These are phyloP conservation scores for Populus simonii DNA, from an alignment of 345 rosid species.

Conservation along the genomic window DNA sequence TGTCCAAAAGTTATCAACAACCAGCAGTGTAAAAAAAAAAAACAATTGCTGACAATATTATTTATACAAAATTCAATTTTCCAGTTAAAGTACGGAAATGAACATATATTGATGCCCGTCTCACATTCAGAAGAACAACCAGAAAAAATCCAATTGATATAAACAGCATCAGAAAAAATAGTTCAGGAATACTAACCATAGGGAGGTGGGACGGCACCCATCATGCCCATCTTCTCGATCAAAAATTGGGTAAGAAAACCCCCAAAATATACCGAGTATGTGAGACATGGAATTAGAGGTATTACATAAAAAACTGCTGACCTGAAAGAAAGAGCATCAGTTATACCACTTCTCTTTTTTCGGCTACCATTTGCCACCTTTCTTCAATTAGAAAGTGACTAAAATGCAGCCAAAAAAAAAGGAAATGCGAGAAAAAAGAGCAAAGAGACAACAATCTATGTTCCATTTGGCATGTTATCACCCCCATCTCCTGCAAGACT, in stretches of 20 bases:
- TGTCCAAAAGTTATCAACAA: neutral
- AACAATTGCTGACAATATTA: neutral
- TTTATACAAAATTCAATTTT: neutral
- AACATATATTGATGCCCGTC: neutral
- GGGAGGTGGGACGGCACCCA: conserved; percentile 88
- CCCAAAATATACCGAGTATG: conserved; percentile 68
- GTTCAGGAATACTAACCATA: conserved; percentile 64
- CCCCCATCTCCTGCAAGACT: neutral
- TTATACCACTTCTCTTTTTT: conserved; percentile 17
- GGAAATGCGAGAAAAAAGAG: neutral
- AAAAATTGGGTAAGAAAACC: conserved; percentile 76
- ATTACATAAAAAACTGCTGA: conserved; percentile 57
- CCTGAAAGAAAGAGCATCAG: conserved; percentile 52
- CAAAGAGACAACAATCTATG: neutral
- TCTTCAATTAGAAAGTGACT: neutral
- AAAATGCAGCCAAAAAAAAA: neutral
- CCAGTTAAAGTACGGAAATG: neutral
- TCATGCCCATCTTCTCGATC: conserved; percentile 97
- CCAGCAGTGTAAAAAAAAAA: neutral
- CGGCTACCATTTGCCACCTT: neutral
- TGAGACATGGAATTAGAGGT: conserved; percentile 73
- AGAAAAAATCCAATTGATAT: neutral
- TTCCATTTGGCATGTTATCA: neutral
- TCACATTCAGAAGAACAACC: neutral
- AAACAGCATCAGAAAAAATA: conserved; percentile 1